Evolutionary conservation across 805 yeast species (phyloP), one percentile per base, ranked within the genome.

Genomic region (Wickerhamomyces mucosus): DNA sequence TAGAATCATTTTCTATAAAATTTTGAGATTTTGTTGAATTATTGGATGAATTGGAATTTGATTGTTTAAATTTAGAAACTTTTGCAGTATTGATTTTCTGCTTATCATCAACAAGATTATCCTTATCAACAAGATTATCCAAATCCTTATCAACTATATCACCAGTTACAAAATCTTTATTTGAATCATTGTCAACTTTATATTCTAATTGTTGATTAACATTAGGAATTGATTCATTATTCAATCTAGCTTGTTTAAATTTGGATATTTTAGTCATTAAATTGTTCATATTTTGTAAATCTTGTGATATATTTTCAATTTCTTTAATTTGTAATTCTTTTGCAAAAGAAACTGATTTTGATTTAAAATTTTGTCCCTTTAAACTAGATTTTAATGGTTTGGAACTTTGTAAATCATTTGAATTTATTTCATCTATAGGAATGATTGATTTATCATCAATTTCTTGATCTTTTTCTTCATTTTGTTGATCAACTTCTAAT

Each of bases 241-340:
- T 27, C 38, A 32, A 26, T 36, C 32, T 29, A 26, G 21, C 17
- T 25, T 35, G 38, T 35, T 45, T 45, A 33, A 48, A 48, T 25
- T 33, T 46, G 0, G 53, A 48, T 1, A 46, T 32, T 18, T 34
- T 45, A 4, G 18, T 13, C 4, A 21, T 40, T 5, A 25, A 24
- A 5, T 9, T 21, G 27, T 50, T 45, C 12, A 48, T 50, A 12
- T 54, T 43, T 39, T 51, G 64, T 38, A 72, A 44, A 22, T 63
- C 63, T 19, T 63, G 64, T 46, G 77, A 72, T 3, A 74, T 59
- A 40, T 73, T 69, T 29, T 72, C 79, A 29, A 78, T 63, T 35
- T 73, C 75, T 38, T 75, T 76, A 9, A 79, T 67, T 27, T 75
- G 70, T 20, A 75, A 58, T 3, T 56, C 56, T 3, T 53, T 51